These are phyloP conservation scores for Periconia sp. DNA, from an alignment of 2,329 filamentous ascomycete species.

Conservation along the genomic window DNA sequence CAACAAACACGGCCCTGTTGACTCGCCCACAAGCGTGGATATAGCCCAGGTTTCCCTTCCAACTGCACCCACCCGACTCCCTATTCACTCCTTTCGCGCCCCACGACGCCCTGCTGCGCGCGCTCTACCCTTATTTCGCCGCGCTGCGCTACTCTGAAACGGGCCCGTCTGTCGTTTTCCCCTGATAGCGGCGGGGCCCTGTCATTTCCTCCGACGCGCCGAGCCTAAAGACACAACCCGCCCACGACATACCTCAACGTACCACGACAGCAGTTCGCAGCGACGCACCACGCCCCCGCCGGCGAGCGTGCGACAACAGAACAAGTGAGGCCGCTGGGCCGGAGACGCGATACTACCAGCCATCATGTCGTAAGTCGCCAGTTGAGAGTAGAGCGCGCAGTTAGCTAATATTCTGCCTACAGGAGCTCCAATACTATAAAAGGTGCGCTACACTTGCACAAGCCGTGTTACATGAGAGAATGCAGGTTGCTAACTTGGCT, in stretches of 20 bases:
- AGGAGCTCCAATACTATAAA: constrained; percentile 56
- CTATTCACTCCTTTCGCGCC: not conserved
- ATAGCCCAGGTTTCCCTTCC: constrained; percentile 1
- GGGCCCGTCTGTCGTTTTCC: constrained; percentile 32
- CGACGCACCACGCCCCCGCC: constrained; percentile 18
- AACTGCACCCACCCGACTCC: not conserved
- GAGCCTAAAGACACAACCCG: constrained; percentile 21
- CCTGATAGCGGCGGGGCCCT: constrained; percentile 40
- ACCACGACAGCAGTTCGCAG: constrained; percentile 40
- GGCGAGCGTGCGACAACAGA: constrained; percentile 18
- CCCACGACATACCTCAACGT: constrained; percentile 32
- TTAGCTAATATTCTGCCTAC: constrained; percentile 50
- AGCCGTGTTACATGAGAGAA: not conserved
- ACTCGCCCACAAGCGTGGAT: constrained; percentile 1
- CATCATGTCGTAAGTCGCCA: constrained; percentile 47
- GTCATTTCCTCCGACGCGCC: constrained; percentile 39
- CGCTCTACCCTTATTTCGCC: constrained; percentile 11
- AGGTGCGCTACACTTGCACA: constrained; percentile 38
- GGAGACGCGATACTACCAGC: constrained; percentile 32
- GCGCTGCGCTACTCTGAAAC: constrained; percentile 25
- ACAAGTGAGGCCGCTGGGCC: constrained; percentile 43
- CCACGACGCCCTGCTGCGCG: not conserved
- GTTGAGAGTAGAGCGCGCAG: constrained; percentile 10
- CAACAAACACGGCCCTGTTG: constrained; percentile 6
- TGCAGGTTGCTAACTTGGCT: constrained; percentile 30